Base-by-base conservation (phyloP, 176 grass and related monocot species). In the Musa troglodytarum region DNA sequence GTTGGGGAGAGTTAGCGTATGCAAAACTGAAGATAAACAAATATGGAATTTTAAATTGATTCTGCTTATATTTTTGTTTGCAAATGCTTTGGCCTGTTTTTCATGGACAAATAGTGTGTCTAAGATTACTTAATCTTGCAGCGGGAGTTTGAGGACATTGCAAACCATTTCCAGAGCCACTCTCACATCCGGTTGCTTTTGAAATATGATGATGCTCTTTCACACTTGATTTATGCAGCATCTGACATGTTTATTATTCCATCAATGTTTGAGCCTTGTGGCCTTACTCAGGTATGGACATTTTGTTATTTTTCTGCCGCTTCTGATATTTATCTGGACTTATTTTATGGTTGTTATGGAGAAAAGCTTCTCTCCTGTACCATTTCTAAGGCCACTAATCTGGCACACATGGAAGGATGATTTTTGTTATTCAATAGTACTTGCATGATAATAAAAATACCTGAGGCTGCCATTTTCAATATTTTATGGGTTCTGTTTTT, bases 181-280 rank as follows among this genome's bases (percentile, higher is more conserved):
- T 71, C 79, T 80, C 81, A 91, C 82, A 80, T 83, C 71, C 79
- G 78, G 58, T 65, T 98, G 73, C 63, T 98, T 81, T 82, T 98
- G 83, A 98, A 91, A 78, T 98, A 93, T 81, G 90, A 98, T 82
- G 86, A 93, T 80, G 82, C 83, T 75, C 83, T 98, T 64, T 93
- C 94, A 69, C 94, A 93, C 82, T 84, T 86, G 73, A 98, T 98
- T 85, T 98, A 82, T 88, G 90, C 90, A 22, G 94, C 90, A 65
- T 93, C 94, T 62, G 94, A 98, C 75, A 91, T 98, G 90, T 87
- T 98, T 87, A 82, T 98, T 68, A 88, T 98, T 86, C 94, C 94
- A 55, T 98, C 94, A 69, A 85, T 98, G 74, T 98, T 93, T 66
- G 94, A 98, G 84, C 94, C 94, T 70, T 98, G 94, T 84, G 94